Base-by-base conservation (phyloP, 306 rosid genomes). In the Vicia faba region DNA sequence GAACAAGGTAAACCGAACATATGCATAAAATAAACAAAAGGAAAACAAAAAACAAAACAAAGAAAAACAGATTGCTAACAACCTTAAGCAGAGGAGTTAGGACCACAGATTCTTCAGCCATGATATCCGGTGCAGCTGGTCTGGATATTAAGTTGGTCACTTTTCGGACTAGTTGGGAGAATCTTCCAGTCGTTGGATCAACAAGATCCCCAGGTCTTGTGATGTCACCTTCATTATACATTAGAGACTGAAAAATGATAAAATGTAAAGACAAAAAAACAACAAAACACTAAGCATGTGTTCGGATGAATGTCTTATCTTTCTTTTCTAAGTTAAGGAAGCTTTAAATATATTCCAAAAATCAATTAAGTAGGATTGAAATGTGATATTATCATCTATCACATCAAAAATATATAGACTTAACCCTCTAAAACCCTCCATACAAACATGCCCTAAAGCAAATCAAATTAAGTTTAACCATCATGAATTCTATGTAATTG, bases 151-250 rank as follows among this genome's bases (percentile, higher is more conserved):
- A 64, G 61, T 40, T 69, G 60, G 84, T 76, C 4, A 86, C 61
- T 73, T 75, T 87, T 33, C 71, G 53, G 58, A 84, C 72, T 62
- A 89, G 55, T 20, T 70, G 85, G 54, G 81, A 80, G 55, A 87
- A 48, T 54, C 85, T 83, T 8, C 92, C 88, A 38, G 74, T 70
- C 0, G 75, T 71, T 15, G 93, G 96, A 54, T 92, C 89, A 64
- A 51, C 68, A 68, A 89, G 77, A 66, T 87, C 93, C 57, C 29
- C 61, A 12, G 64, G 53, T 38, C 84, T 82, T 13, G 87, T 70
- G 61, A 89, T 71, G 67, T 86, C 85, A 68, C 96, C 96, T 78
- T 87, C 93, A 61, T 66, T 72, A 69, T 80, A 82, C 98, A 92
- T 92, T 39, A 76, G 76, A 73, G 51, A 75, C 97, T 89, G 90